Evolutionary conservation across 768 basidiomycete genomes (phyloP), one percentile per base, ranked within the genome.

Genomic region (Leucocoprinus birnbaumii): DNA sequence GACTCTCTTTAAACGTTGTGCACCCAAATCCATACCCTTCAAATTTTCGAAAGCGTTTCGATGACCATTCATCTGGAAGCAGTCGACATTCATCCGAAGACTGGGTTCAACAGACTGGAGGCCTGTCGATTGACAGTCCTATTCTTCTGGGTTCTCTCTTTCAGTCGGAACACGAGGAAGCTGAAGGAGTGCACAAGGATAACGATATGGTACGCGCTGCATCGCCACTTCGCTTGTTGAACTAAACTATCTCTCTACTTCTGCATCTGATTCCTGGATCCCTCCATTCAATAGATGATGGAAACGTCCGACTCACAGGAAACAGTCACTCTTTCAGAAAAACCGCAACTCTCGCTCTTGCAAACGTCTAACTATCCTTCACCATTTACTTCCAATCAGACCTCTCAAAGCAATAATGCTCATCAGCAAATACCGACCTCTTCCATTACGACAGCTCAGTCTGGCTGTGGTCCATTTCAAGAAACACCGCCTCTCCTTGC

Each of bases 71-170:
- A 52, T 62, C 71, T 42, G 64, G 58, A 63, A 73, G 69, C 60
- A 74, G 77, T 61, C 67, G 75, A 24, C 70, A 75, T 40, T 67
- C 71, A 16, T 77, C 81, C 8, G 89, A 89, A 55, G 88, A 91
- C 63, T 91, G 87, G 89, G 88, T 91, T 10, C 73, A 76, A 55
- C 86, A 85, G 63, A 80, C 89, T 3, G 77, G 80, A 51, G 84
- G 79, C 45, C 75, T 91, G 57, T 76, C 79, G n/a, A 86, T 91
- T 19, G 78, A 80, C 51, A 82, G 82, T 58, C 80, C 82, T 42
- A 61, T 70, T 44, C 66, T 65, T 26, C 53, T 64, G 34, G 52
- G 14, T 7, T 37, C 34, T n/a, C 22, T 13, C 34, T 45, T 53
- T 42, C 63, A 54, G 41, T 45, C 63, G 43, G n/a, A n/a, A n/a